These are phyloP conservation scores for Aspergillus egyptiacus DNA, from an alignment of 495 filamentous ascomycete genomes.

Conservation along the genomic window DNA sequence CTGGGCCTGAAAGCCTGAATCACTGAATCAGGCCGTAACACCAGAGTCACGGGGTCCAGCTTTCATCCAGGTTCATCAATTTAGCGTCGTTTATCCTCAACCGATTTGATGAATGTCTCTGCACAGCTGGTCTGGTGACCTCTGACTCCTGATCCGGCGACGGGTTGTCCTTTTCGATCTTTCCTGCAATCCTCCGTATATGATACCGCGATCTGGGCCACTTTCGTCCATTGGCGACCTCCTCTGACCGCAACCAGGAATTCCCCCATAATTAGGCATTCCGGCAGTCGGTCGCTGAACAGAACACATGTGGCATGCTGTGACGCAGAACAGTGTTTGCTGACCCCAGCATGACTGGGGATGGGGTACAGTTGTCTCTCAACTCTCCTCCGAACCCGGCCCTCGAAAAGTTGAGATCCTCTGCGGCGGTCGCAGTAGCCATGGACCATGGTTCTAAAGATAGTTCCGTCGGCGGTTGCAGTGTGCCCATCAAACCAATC, in stretches of 20 bases:
- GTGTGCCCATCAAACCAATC: constrained; percentile 19
- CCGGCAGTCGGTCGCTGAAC: background rate
- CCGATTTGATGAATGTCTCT: too few species aligned
- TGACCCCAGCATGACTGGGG: background rate
- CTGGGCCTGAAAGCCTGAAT: background rate
- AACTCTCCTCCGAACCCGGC: background rate
- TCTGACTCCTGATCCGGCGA: background rate
- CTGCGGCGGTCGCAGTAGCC: background rate
- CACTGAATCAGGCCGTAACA: too few species aligned
- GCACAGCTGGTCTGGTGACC: constrained; percentile 17
- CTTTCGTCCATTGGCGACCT: background rate
- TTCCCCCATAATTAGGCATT: background rate
- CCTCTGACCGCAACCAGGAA: background rate
- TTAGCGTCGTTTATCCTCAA: constrained; percentile 7
- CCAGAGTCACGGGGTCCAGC: constrained; percentile 16
- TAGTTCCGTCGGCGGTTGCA: constrained; percentile 30
- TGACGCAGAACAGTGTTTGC: background rate
- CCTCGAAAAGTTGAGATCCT: background rate
- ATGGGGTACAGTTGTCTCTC: background rate
- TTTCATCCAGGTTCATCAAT: too few species aligned
- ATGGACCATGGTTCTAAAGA: constrained; percentile 24
- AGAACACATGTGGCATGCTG: background rate
- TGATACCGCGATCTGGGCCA: too few species aligned
- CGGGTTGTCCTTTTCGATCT: constrained; percentile 11
- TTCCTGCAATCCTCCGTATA: constrained; percentile 1